phyloP scores from a whole-genome alignment of 139 green algal species.

The Coccomyxa sp. region DNA sequence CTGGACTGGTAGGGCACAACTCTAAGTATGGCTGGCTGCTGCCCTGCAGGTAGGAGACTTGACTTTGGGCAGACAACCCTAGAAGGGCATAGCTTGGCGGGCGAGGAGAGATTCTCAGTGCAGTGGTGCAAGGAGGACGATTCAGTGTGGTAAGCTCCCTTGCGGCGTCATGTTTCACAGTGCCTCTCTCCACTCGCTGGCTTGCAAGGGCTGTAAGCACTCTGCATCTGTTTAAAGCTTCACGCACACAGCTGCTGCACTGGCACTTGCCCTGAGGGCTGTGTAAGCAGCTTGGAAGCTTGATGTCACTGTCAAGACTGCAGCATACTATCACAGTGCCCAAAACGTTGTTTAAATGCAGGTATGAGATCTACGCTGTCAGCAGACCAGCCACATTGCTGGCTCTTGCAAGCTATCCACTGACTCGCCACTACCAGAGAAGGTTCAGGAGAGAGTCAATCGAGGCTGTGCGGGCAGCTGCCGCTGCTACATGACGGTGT shows the following conservation, averaged over 20 bases:
- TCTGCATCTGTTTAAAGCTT: background rate
- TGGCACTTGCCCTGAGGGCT: no score
- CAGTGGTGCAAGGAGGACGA: constrained; percentile 20
- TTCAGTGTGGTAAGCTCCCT: constrained; percentile 15
- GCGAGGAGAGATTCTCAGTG: constrained; percentile 26
- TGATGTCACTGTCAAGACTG: no score
- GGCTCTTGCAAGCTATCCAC: background rate
- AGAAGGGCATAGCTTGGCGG: constrained; percentile 21
- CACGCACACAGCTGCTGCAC: background rate
- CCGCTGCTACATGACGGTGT: background rate
- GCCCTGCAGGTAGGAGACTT: constrained; percentile 16
- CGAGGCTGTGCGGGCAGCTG: background rate
- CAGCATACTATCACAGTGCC: no score
- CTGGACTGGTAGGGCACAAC: no score
- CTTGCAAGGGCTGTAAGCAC: background rate
- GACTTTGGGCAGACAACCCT: constrained; percentile 15
- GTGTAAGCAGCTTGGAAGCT: no score
- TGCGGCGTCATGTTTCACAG: background rate
- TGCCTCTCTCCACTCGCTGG: background rate
- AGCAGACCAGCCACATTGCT: background rate
- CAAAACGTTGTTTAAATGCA: background rate
- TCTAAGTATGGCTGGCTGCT: no score
- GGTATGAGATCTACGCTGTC: constrained; percentile 1
- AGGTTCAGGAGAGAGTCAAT: background rate
- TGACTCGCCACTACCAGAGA: background rate